Conservation (phyloP, 306 rosid genomes). For the Rubus parviflorus region DNA sequence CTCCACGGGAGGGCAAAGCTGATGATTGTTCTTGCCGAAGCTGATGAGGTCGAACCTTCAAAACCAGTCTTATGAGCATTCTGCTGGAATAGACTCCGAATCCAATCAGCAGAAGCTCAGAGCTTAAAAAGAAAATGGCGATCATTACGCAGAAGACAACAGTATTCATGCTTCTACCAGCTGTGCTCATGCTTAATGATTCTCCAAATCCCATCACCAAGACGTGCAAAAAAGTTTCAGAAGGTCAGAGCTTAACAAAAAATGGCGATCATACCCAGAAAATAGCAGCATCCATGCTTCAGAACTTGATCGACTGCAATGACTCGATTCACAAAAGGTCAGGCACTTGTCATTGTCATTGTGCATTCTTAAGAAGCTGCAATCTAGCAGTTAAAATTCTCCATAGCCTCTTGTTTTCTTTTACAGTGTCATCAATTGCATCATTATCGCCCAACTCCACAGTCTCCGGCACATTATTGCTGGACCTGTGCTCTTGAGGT, state of each 20-base stretch:
- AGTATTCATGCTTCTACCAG: background rate
- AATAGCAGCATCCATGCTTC: background rate
- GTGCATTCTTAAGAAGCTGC: background rate
- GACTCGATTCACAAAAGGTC: background rate
- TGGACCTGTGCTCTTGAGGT: conserved; percentile 8
- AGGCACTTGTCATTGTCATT: conserved; percentile 6
- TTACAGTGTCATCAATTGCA: background rate
- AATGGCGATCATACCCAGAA: background rate
- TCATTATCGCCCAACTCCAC: background rate
- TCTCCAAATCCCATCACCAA: background rate
- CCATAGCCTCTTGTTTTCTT: conserved; percentile 15
- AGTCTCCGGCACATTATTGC: background rate
- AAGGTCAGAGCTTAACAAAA: background rate
- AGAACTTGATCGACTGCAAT: background rate
- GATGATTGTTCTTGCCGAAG: background rate
- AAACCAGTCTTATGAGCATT: too few species aligned
- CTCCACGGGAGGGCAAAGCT: background rate
- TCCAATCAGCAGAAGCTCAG: background rate
- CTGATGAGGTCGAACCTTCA: background rate
- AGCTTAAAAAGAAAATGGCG: background rate
- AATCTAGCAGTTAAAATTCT: background rate
- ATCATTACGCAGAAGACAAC: background rate
- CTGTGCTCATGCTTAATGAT: background rate
- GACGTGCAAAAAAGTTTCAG: background rate
- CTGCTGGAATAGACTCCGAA: background rate